Conservation (phyloP, 306 rosid species). For the Sesbania bispinosa region DNA sequence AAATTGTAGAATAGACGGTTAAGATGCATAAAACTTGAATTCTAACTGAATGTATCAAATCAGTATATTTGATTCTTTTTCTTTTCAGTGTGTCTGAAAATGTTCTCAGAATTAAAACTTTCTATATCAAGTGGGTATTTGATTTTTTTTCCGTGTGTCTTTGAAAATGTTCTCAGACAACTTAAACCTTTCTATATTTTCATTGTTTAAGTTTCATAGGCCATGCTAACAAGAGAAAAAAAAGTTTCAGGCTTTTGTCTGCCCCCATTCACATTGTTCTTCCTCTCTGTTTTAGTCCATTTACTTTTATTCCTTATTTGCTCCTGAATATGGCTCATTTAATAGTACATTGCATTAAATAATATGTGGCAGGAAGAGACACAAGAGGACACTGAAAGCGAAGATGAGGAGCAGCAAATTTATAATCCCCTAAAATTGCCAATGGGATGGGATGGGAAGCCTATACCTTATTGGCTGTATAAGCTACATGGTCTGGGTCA, state of each 20-base stretch:
- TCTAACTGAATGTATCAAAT: background rate
- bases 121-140: background rate
- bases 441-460: constrained; percentile 99
- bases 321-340: background rate
- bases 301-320: background rate
- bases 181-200: background rate
- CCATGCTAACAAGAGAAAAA: background rate
- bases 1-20: background rate
- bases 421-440: constrained; percentile 98
- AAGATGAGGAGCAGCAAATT: constrained; percentile 96
- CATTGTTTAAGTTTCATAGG: background rate
- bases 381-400: constrained; percentile 87
- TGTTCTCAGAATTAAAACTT: background rate
- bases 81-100: background rate
- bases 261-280: background rate
- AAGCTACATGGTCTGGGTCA: constrained; percentile 98
- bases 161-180: background rate
- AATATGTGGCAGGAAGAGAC: constrained; percentile 73
- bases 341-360: background rate
- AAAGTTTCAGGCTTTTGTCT: background rate
- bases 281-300: constrained; percentile 5
- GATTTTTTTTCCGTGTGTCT: background rate
- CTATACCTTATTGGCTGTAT: constrained; percentile 97
- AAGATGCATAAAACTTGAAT: background rate
- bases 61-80: background rate